phyloP scores from a whole-genome alignment of 305 asterid genomes.

The Fraxinus dipetala region DNA sequence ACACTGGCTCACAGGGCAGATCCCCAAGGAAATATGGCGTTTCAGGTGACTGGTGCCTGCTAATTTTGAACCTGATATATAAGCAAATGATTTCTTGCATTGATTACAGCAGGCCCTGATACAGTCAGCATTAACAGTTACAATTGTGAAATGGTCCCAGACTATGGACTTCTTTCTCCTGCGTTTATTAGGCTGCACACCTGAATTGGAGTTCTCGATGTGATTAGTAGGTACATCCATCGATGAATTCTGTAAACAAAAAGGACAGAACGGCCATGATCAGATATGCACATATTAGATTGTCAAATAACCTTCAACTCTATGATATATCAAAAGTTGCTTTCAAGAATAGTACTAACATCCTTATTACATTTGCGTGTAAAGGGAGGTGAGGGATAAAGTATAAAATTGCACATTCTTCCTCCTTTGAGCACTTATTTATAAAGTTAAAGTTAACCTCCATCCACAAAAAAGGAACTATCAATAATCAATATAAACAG shows the following conservation, averaged over 20 bases:
- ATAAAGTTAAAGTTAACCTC: not conserved
- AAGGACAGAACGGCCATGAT: not conserved
- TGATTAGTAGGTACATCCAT: constrained; percentile 46
- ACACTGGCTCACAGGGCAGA: constrained; percentile 55
- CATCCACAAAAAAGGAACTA: not conserved
- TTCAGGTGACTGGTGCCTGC: constrained; percentile 94
- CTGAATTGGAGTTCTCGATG: constrained; percentile 43
- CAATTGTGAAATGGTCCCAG: constrained; percentile 78
- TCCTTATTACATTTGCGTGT: not conserved
- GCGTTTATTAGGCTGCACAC: constrained; percentile 47
- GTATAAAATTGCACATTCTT: not conserved
- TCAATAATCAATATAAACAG: not conserved
- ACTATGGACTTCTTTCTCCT: constrained; percentile 77
- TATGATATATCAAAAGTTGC: not conserved
- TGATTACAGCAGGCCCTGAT: constrained; percentile 71
- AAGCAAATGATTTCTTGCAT: constrained; percentile 77
- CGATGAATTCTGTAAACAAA: constrained; percentile 34
- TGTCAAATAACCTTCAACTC: not conserved
- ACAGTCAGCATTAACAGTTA: constrained; percentile 41
- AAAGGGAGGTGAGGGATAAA: not conserved
- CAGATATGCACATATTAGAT: not conserved
- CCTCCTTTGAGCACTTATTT: not conserved
- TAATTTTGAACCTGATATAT: constrained; percentile 66
- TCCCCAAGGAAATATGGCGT: constrained; percentile 73
- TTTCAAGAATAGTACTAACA: not conserved